Base-by-base conservation (phyloP, 2,329 filamentous ascomycete genomes). In the Aspergillus sp. region DNA sequence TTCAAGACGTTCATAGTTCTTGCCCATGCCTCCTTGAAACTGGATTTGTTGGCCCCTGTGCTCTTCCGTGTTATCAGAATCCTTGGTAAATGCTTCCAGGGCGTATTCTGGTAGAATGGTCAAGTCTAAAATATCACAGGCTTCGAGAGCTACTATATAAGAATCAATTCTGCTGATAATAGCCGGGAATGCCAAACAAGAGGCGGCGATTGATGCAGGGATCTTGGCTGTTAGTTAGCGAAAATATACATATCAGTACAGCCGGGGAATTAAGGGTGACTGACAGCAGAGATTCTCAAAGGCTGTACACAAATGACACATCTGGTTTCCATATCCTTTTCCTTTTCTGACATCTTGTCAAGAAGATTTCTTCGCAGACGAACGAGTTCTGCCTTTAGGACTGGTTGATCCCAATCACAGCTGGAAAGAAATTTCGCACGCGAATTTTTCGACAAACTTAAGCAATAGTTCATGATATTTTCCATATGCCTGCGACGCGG, bases 1-100 rank as follows among this genome's bases (percentile, higher is more conserved):
- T 58, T 98, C 93, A 0, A 97, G 76, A 9, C 93, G 81, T 64
- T 98, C 93, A 57, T 98, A 98, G 55, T 97, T 97, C 33, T 84
- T 85, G 1, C 90, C 89, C 89, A 95, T 95, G 3, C 90, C 90
- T 38, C 78, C 73, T 54, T 90, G 86, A 37, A 90, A 82, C 53
- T 90, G 87, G 41, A 88, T 67, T 33, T 86, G 79, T 44, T 85
- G 76, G 30, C 77, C 72, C 0, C 73, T 74, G 47, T 88, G 79
- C 32, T 95, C 88, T 6, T 86, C 85, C 0, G 82, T 83, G 51
- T 90, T 90, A 53, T 94, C 87, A 1, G 86, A 90, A 57, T 96
- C 88, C 59, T 98, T 96, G 1, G 93, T 98, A 44, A 96, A 72
- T 0, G 93, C 90, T 59, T 96, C 90, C 0, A 98, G 73, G 0